Percentiles rank a stretch among this genome's conserved stretches.
Conservation (phyloP, 129 eudicot genomes). For the Escallonia rubra region DNA sequence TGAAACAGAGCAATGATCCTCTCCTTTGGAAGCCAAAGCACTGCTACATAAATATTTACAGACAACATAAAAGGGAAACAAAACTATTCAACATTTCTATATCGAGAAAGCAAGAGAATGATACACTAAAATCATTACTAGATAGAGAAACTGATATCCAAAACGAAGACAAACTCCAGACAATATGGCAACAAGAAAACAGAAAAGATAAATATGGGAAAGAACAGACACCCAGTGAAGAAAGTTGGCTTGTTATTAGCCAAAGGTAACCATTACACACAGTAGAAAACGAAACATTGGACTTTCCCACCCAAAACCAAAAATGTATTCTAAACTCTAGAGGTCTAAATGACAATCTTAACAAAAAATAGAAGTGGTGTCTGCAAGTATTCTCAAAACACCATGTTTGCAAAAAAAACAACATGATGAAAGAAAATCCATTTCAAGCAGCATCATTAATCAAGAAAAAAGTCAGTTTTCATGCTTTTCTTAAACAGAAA, state of each 20-base stretch:
- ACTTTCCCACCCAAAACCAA: no score
- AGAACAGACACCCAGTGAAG: constrained; percentile 8
- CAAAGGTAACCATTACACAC: constrained; percentile 15
- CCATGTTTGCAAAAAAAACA: neutral
- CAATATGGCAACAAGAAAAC: neutral
- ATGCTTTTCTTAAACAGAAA: neutral
- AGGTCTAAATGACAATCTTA: neutral
- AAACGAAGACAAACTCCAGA: constrained; percentile 9
- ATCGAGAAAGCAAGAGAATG: neutral
- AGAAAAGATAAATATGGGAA: constrained; percentile 1
- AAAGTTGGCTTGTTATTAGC: constrained; percentile 13
- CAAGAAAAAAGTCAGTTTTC: neutral
- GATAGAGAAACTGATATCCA: neutral
- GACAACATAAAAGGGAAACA: neutral
- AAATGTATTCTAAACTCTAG: no score
- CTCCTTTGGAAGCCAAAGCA: constrained; percentile 4
- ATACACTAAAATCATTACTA: neutral
- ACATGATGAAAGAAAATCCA: neutral
- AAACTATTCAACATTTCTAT: neutral
- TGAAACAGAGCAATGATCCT: neutral
- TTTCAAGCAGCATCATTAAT: neutral
- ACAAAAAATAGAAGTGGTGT: neutral
- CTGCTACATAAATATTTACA: neutral
- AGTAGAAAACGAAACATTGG: constrained; percentile 1
- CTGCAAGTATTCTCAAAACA: neutral